Percentiles rank a stretch among this genome's conserved stretches.
phyloP scores from a whole-genome alignment of 768 basidiomycete genomes.

The Chalciporus piperatus region DNA sequence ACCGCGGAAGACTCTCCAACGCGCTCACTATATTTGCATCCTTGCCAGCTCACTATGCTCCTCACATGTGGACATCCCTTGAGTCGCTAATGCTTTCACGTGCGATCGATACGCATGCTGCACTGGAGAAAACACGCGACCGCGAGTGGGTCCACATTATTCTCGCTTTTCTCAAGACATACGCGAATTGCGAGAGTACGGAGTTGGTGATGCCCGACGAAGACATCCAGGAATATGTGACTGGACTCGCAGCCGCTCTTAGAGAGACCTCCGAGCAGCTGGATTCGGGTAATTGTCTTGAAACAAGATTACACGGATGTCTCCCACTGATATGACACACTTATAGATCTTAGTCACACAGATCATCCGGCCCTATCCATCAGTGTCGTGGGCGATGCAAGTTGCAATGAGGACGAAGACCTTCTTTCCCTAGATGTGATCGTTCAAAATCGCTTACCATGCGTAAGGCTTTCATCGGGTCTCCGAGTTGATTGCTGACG shows the following conservation, averaged over 20 bases:
- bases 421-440: slow-evolving; percentile 58
- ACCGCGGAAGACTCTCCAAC: slow-evolving; percentile 58
- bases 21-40: slow-evolving; percentile 74
- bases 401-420: slow-evolving; percentile 58
- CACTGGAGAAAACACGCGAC: slow-evolving; percentile 57
- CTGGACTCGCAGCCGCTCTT: slow-evolving; percentile 48
- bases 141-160: slow-evolving; percentile 80
- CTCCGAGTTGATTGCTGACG: slow-evolving; percentile 7
- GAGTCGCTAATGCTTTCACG: slow-evolving; percentile 77
- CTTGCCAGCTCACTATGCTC: slow-evolving; percentile 83
- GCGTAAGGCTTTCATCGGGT: slow-evolving; percentile 49
- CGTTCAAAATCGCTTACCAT: slow-evolving; percentile 67
- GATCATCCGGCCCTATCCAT: slow-evolving; percentile 71
- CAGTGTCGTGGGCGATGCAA: slow-evolving; percentile 44
- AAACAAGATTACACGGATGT: background rate
- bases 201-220: slow-evolving; percentile 54
- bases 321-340: slow-evolving; percentile 6
- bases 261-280: slow-evolving; percentile 47
- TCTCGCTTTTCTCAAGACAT: slow-evolving; percentile 72
- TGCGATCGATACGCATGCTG: slow-evolving; percentile 65
- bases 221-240: slow-evolving; percentile 50
- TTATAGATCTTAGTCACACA: slow-evolving; percentile 59
- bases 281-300: slow-evolving; percentile 46
- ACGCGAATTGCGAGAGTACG: slow-evolving; percentile 50
- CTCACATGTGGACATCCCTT: slow-evolving; percentile 76